Conservation (phyloP, 352 stramenopile genomes). For the Saprolegnia diclina region DNA sequence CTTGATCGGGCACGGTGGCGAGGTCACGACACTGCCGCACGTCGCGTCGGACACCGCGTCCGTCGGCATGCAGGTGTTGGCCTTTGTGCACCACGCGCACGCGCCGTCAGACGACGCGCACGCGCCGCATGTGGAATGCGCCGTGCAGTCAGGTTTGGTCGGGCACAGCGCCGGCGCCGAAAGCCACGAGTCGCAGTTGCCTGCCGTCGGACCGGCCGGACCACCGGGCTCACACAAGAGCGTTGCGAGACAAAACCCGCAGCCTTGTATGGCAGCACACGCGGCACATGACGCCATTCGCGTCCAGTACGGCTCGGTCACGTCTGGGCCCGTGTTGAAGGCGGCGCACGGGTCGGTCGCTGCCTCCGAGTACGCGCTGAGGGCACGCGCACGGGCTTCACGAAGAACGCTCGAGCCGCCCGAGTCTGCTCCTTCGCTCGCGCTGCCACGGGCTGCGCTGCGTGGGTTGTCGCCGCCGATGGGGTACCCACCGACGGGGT, state of each 20-base stretch:
- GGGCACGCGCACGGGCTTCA: neutral
- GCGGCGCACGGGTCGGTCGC: neutral
- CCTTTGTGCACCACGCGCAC: slow-evolving; percentile 88
- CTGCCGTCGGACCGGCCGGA: slow-evolving; percentile 39
- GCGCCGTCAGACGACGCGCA: slow-evolving; percentile 30
- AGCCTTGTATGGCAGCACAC: slow-evolving; percentile 59
- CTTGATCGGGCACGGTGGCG: slow-evolving; percentile 73
- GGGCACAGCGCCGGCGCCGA: slow-evolving; percentile 55
- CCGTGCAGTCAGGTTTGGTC: slow-evolving; percentile 52
- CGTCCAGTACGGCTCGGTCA: slow-evolving; percentile 52
- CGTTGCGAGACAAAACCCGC: slow-evolving; percentile 89
- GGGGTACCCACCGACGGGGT: neutral
- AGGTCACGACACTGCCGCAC: slow-evolving; percentile 80
- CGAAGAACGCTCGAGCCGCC: too few species aligned
- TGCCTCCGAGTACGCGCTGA: neutral
- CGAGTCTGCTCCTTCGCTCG: too few species aligned
- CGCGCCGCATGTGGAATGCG: slow-evolving; percentile 61
- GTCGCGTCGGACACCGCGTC: slow-evolving; percentile 76
- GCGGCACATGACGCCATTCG: slow-evolving; percentile 60
- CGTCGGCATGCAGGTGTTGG: slow-evolving; percentile 74
- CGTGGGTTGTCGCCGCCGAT: neutral
- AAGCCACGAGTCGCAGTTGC: slow-evolving; percentile 53
- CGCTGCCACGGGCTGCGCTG: too few species aligned
- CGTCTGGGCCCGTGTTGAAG: slow-evolving; percentile 31
- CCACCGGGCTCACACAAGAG: slow-evolving; percentile 77